Evolutionary conservation across 176 grass and related monocot species (phyloP).

Genomic region (Poa annua): DNA sequence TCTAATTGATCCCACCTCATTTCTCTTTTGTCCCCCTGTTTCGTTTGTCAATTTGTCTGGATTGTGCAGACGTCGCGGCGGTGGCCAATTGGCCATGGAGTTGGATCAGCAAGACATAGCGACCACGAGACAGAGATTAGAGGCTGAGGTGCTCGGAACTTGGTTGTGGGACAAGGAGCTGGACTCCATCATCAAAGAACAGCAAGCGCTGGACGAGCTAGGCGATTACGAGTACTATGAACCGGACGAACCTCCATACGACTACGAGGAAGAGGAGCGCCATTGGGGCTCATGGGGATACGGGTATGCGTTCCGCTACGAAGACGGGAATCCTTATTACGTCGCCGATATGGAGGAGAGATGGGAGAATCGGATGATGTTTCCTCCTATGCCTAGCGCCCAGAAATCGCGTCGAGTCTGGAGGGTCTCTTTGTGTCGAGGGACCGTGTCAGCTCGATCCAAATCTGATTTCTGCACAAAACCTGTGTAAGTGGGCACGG

Average conservation of each 20-base stretch:
- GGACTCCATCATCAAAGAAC: neutral
- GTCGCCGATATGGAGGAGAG: neutral
- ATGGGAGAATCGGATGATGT: neutral
- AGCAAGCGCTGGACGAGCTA: neutral
- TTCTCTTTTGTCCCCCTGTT: too few relatives aligned
- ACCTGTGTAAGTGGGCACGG: neutral
- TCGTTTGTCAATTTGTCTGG: too few relatives aligned
- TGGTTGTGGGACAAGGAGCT: slow-evolving; percentile 4
- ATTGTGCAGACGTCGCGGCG: neutral
- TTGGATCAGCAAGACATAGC: neutral
- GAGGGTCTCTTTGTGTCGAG: neutral
- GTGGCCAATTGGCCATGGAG: neutral
- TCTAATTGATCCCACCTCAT: too few relatives aligned
- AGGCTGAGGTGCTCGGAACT: neutral
- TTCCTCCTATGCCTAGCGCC: neutral
- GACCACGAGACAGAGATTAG: neutral
- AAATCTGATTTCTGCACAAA: neutral
- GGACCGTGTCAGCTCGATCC: neutral
- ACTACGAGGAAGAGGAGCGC: neutral
- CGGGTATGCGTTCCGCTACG: neutral
- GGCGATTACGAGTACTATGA: neutral
- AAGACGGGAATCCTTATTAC: neutral
- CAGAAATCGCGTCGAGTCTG: neutral
- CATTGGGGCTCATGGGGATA: neutral
- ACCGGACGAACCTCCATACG: neutral